Conservation (phyloP, 1,139 yeast genomes). For the Yamadazyma epiphylla region DNA sequence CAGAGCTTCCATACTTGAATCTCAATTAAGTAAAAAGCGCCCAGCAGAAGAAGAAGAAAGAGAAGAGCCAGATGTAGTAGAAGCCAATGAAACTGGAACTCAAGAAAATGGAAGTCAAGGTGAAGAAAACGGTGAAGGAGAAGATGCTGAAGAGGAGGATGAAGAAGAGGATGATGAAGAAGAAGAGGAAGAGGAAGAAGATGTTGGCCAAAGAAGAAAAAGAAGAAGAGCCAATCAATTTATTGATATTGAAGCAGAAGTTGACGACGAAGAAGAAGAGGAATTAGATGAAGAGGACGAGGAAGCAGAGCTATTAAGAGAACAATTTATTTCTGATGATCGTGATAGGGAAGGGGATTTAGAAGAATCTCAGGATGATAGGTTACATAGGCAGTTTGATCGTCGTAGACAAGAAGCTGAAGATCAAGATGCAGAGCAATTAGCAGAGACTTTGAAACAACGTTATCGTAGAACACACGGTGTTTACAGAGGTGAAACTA, state of each 20-base stretch:
- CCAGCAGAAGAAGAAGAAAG: constrained; percentile 5
- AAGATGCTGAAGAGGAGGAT: constrained; percentile 47
- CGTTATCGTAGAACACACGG: constrained; percentile 86
- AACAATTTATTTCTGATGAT: constrained; percentile 77
- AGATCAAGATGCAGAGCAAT: constrained; percentile 91
- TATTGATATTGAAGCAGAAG: constrained; percentile 98
- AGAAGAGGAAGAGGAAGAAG: constrained; percentile 46
- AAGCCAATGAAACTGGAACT: too few species aligned
- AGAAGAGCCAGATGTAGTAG: constrained; percentile 3
- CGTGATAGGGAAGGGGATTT: constrained; percentile 39
- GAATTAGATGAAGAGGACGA: constrained; percentile 83
- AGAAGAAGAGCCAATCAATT: constrained; percentile 81
- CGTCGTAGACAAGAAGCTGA: constrained; percentile 85
- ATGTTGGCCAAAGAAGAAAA: constrained; percentile 50
- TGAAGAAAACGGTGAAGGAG: constrained; percentile 7
- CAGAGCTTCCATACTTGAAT: constrained; percentile 5
- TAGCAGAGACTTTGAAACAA: constrained; percentile 90
- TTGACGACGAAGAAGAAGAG: constrained; percentile 96
- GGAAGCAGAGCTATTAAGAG: constrained; percentile 82
- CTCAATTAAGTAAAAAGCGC: constrained; percentile 2
- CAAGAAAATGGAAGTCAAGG: constrained; percentile 2
- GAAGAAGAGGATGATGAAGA: constrained; percentile 62
- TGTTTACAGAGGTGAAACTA: constrained; percentile 81
- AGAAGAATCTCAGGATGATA: constrained; percentile 48
- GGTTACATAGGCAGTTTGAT: constrained; percentile 89